Percentiles rank a stretch among this genome's conserved stretches.
These are phyloP conservation scores for Fusarium clavum DNA, from an alignment of 2,329 filamentous ascomycete species.

Conservation along the genomic window DNA sequence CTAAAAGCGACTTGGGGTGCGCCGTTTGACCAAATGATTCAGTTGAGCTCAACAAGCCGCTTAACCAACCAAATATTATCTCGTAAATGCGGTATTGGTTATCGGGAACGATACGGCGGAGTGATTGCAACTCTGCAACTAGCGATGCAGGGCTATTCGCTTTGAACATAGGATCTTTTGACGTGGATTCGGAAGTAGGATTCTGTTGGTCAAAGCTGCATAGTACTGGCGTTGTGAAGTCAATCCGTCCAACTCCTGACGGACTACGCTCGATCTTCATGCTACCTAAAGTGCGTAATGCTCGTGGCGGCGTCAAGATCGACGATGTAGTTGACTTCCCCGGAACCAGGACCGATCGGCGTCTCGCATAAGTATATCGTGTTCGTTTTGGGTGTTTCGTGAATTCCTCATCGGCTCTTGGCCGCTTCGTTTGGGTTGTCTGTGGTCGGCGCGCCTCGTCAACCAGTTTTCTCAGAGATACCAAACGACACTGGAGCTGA, in stretches of 20 bases:
- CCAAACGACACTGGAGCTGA: conserved; percentile 58
- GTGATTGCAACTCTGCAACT: conserved; percentile 37
- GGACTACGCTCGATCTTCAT: conserved; percentile 48
- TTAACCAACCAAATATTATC: conserved; percentile 50
- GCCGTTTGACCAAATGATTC: conserved; percentile 30
- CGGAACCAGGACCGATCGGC: conserved; percentile 13
- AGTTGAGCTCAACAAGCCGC: conserved; percentile 48
- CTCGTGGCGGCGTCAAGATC: conserved; percentile 43
- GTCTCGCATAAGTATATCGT: conserved; percentile 49
- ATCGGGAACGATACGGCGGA: conserved; percentile 41
- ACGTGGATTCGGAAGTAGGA: conserved; percentile 11
- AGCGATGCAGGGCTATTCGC: conserved; percentile 25
- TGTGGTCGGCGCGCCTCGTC: conserved; percentile 34
- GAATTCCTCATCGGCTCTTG: conserved; percentile 2
- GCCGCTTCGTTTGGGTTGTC: conserved; percentile 40
- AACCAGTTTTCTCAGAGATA: conserved; percentile 53
- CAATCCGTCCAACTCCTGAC: conserved; percentile 42
- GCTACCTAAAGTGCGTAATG: conserved; percentile 46
- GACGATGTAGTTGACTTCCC: conserved; percentile 2
- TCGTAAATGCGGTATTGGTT: conserved; percentile 49
- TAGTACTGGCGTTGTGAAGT: conserved; percentile 48
- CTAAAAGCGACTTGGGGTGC: conserved; percentile 50
- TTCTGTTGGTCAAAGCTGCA: conserved; percentile 45
- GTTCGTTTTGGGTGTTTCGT: conserved; percentile 43
- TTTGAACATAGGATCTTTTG: neutral